These are phyloP conservation scores for Podaxis mareebaensis DNA, from an alignment of 768 basidiomycete genomes.

Conservation along the genomic window DNA sequence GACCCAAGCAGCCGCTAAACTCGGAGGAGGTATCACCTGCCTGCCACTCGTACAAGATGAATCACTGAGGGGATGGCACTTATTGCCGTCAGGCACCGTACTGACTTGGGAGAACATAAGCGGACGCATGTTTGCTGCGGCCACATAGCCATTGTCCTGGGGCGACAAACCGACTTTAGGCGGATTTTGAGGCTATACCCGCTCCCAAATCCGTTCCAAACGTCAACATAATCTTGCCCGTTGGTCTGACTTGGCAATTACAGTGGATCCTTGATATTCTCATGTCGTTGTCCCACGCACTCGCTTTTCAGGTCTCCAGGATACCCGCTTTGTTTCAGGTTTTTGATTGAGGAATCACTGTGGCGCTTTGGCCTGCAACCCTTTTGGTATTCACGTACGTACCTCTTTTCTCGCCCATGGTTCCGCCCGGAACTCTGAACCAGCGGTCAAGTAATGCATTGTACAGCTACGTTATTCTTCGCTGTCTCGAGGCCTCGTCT, in stretches of 20 bases:
- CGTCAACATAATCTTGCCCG: background rate
- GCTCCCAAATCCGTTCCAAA: background rate
- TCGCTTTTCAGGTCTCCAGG: background rate
- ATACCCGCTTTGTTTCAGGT: slow-evolving; percentile 7
- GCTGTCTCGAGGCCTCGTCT: background rate
- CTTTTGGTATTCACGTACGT: background rate
- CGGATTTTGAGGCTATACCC: slow-evolving; percentile 11
- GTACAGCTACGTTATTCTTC: background rate
- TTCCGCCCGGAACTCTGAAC: background rate
- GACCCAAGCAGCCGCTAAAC: background rate
- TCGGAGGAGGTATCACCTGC: background rate
- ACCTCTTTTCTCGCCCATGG: background rate
- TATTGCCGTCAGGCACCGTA: background rate
- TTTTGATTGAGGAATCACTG: background rate
- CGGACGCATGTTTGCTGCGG: background rate
- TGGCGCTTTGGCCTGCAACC: background rate
- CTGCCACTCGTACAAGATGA: background rate
- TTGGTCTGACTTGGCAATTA: background rate
- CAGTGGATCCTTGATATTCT: slow-evolving; percentile 7
- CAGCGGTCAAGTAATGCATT: background rate
- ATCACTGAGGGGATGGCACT: background rate
- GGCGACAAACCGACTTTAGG: slow-evolving; percentile 4
- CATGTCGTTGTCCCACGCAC: background rate
- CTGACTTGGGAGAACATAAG: background rate
- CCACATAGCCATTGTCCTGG: background rate